A percentile compares a stretch with the other conserved stretches of the same genome.
phyloP scores from a whole-genome alignment of 148 eudicot species.

The Fagopyrum esculentum region DNA sequence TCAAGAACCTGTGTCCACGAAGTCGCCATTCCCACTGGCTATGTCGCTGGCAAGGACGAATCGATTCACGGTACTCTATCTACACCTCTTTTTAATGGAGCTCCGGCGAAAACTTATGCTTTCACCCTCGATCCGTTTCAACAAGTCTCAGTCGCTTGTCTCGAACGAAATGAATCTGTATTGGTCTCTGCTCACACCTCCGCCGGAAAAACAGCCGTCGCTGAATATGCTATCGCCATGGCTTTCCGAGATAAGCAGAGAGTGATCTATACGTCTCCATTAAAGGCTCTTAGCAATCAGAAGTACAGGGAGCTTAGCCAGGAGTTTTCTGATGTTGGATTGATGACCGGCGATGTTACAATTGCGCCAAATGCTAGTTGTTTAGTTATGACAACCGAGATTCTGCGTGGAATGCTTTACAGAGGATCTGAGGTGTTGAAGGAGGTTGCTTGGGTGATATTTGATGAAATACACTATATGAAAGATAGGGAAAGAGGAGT shows the following conservation, averaged over 20 bases:
- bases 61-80: slow-evolving; percentile 63
- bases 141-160: slow-evolving; percentile 67
- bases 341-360: slow-evolving; percentile 97
- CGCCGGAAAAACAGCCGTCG: slow-evolving; percentile 93
- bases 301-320: slow-evolving; percentile 78
- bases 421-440: slow-evolving; percentile 87
- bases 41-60: slow-evolving; percentile 30
- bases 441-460: slow-evolving; percentile 96
- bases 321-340: slow-evolving; percentile 85
- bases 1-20: slow-evolving; percentile 78
- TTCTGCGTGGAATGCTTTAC: slow-evolving; percentile 90
- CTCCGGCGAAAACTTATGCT: slow-evolving; percentile 57
- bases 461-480: slow-evolving; percentile 98
- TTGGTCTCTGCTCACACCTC: slow-evolving; percentile 94
- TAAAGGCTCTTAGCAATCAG: slow-evolving; percentile 90
- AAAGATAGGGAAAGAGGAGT: slow-evolving; percentile 97
- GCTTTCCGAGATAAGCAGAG: slow-evolving; percentile 76
- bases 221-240: slow-evolving; percentile 97
- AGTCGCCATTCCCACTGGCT: slow-evolving; percentile 74
- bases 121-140: slow-evolving; percentile 90
- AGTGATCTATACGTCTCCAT: slow-evolving; percentile 84
- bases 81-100: slow-evolving; percentile 51
- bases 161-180: slow-evolving; percentile 80
- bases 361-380: slow-evolving; percentile 88
- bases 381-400: slow-evolving; percentile 95